Evolutionary conservation across 345 rosid species (phyloP), one percentile per base, ranked within the genome.

Genomic region (Fremontodendron californicum): DNA sequence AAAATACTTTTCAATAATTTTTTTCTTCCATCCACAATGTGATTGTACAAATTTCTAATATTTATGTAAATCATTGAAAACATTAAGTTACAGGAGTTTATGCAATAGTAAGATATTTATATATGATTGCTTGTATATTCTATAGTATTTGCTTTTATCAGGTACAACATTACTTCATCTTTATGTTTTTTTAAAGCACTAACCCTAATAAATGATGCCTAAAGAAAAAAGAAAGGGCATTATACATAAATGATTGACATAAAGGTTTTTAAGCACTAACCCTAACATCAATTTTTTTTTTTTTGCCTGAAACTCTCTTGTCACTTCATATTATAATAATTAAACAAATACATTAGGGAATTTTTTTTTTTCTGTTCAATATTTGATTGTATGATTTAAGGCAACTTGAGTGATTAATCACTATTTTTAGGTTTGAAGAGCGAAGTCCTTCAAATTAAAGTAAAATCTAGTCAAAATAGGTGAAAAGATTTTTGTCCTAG

Each of bases 241-340:
- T 57, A 82, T 82, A 64, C 67, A 82, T 73, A 72, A 73, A 82
- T 82, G 82, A 82, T 82, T 82, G 78, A 82, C 71, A 51, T 73
- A 68, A 82, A 62, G 66, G 21, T 16, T 9, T 21, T 21, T 5
- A 21, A 40, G 71, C 71, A 66, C 71, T 12, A 39, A 40, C 2
- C 5, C 71, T 10, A 65, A 39, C 71, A 65, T 37, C 29, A 65
- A 2, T 62, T 10, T 3, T 33, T 3, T n/a, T 35, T 35, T 16
- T 16, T 6, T 7, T 18, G 39, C 21, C 40, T 6, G 67, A 16
- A 62, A 62, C 42, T 6, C 42, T 6, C 60, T 61, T 61, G 42
- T 35, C 68, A 8, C 25, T 23, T 58, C 46, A 35, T 55, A 65
- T 39, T 18, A 27, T 49, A 13, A 58, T 58, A 57, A 73, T 58